A percentile compares a stretch with the other conserved stretches of the same genome.
Evolutionary conservation across 2,329 filamentous ascomycete species (phyloP).

Genomic region (Apiospora marii): DNA sequence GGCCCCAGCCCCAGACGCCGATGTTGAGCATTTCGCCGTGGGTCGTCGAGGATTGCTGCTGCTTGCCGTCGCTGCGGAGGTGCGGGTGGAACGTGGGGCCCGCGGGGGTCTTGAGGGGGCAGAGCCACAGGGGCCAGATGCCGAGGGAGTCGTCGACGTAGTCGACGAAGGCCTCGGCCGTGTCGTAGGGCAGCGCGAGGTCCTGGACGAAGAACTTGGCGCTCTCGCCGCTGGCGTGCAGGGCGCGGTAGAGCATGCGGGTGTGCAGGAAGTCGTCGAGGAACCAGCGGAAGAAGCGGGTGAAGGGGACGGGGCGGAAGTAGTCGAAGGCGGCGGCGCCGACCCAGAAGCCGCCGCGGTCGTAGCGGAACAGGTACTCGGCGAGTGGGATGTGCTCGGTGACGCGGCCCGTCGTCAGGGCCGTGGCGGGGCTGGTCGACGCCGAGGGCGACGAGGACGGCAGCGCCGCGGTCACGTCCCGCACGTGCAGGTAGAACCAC

Average conservation of each 20-base stretch:
- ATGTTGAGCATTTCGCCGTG: conserved; percentile 62
- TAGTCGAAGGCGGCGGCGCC: conserved; percentile 71
- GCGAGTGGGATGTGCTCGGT: conserved; percentile 70
- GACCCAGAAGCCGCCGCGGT: conserved; percentile 79
- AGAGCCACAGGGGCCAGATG: conserved; percentile 70
- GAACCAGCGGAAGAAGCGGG: conserved; percentile 69
- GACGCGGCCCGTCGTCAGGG: conserved; percentile 30
- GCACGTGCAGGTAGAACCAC: conserved; percentile 80
- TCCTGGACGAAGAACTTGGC: conserved; percentile 75
- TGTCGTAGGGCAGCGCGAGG: conserved; percentile 63
- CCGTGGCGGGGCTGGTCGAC: conserved; percentile 2
- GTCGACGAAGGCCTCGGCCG: conserved; percentile 60
- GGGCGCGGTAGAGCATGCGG: conserved; percentile 75
- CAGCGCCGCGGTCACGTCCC: conserved; percentile 50
- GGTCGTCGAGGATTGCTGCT: conserved; percentile 20
- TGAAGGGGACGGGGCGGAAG: conserved; percentile 72
- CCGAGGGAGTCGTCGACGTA: conserved; percentile 58
- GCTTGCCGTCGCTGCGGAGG: conserved; percentile 41
- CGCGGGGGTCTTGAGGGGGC: conserved; percentile 57
- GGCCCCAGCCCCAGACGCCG: conserved; percentile 83
- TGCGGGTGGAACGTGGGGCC: conserved; percentile 65
- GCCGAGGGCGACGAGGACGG: conserved; percentile 35
- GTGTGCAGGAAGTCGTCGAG: conserved; percentile 78
- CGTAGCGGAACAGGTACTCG: conserved; percentile 81
- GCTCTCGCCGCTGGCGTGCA: conserved; percentile 72